These are phyloP conservation scores for Pleurozium schreberi DNA, from an alignment of 225 moss, liverwort and hornwort species.

Conservation along the genomic window DNA sequence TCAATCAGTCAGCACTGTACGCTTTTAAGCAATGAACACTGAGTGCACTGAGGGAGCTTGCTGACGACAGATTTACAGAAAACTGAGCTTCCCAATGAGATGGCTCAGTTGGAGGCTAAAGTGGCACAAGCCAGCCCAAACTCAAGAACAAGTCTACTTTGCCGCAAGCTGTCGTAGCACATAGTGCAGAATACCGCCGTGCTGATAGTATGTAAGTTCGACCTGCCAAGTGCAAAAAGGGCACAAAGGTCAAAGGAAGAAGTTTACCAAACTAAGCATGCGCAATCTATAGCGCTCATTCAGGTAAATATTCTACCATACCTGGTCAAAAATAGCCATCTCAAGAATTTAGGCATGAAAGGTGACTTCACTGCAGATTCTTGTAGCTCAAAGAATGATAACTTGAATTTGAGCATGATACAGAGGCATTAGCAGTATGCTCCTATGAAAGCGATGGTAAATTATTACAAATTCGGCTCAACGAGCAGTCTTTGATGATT, in stretches of 20 bases:
- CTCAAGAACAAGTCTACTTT: slow-evolving; percentile 10
- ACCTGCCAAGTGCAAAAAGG: slow-evolving; percentile 32
- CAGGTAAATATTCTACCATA: background rate
- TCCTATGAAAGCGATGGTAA: background rate
- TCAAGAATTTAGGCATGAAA: background rate
- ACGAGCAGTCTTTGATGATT: background rate
- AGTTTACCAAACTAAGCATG: background rate
- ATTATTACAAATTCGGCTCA: background rate
- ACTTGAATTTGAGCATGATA: background rate
- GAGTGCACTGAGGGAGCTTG: background rate
- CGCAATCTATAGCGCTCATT: background rate
- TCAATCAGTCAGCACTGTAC: background rate
- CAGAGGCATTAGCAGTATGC: background rate
- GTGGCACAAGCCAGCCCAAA: background rate
- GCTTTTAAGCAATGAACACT: background rate
- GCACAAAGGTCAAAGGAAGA: background rate
- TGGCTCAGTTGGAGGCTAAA: background rate
- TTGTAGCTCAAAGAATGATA: background rate
- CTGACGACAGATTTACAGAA: background rate
- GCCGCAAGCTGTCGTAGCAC: slow-evolving; percentile 74
- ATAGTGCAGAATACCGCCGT: slow-evolving; percentile 91
- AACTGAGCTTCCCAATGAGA: background rate
- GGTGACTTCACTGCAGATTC: background rate
- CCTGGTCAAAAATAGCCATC: background rate
- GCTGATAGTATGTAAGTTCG: slow-evolving; percentile 73